phyloP scores from a whole-genome alignment of 2,329 filamentous ascomycete genomes.

The Trichoderma aggressivum region DNA sequence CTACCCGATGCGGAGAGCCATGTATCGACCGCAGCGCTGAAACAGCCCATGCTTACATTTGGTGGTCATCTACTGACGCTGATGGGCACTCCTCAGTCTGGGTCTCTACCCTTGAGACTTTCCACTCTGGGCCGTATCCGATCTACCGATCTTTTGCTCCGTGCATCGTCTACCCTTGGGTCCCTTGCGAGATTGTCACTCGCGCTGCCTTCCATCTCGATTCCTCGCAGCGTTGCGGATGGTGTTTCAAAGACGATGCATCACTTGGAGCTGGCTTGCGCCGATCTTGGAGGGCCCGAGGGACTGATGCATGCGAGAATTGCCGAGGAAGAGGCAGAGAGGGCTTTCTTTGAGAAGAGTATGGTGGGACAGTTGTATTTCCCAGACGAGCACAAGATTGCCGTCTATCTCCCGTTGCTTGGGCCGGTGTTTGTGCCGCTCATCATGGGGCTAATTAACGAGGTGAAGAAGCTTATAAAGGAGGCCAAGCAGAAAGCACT shows the following conservation, averaged over 20 bases:
- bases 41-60: constrained; percentile 82
- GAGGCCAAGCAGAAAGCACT: constrained; percentile 44
- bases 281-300: constrained; percentile 60
- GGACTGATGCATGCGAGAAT: constrained; percentile 78
- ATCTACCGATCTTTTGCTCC: constrained; percentile 78
- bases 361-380: constrained; percentile 99
- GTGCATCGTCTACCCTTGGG: constrained; percentile 90
- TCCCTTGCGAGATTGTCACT: constrained; percentile 81
- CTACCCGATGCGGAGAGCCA: constrained; percentile 42
- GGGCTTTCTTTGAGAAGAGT: constrained; percentile 96
- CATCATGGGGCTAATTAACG: constrained; percentile 77
- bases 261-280: constrained; percentile 75
- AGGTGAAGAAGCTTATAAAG: constrained; percentile 63
- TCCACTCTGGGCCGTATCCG: constrained; percentile 83
- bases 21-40: constrained; percentile 64
- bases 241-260: constrained; percentile 76
- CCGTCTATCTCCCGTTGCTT: constrained; percentile 87
- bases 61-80: constrained; percentile 86
- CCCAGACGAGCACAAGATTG: constrained; percentile 96
- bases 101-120: constrained; percentile 80
- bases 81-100: constrained; percentile 76
- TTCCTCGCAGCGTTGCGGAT: constrained; percentile 80
- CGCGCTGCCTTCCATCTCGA: constrained; percentile 84
- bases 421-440: constrained; percentile 89
- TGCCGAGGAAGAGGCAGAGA: constrained; percentile 84